Evolutionary conservation across 805 yeast species (phyloP).

Genomic region (Lachancea fermentati): DNA sequence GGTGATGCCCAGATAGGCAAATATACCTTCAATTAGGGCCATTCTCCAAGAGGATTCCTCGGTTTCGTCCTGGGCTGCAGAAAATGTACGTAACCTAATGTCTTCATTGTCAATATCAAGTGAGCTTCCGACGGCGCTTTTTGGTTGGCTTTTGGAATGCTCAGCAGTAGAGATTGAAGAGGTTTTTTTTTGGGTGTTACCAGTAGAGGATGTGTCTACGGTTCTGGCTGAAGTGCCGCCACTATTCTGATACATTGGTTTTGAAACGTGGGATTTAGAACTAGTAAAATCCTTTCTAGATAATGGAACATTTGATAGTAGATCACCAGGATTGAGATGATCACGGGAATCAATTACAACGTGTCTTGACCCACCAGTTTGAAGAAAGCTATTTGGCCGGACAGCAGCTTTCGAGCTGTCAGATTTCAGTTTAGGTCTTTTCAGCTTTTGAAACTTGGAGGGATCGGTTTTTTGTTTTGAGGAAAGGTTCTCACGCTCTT

Average conservation of each 20-base stretch:
- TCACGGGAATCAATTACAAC: constrained; percentile 51
- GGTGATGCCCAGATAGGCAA: constrained; percentile 60
- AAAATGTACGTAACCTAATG: constrained; percentile 16
- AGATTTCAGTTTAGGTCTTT: not conserved
- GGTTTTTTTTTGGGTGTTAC: not conserved
- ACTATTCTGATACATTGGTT: not conserved
- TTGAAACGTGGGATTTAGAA: not conserved
- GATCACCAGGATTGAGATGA: constrained; percentile 74
- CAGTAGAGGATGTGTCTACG: not conserved
- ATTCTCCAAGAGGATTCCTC: constrained; percentile 60
- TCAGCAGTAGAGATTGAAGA: not conserved
- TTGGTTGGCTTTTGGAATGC: constrained; percentile 1
- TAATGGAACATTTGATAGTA: constrained; percentile 74
- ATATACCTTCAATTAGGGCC: constrained; percentile 67
- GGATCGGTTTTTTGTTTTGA: not conserved
- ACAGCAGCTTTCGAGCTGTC: not conserved
- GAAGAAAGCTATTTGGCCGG: constrained; percentile 5
- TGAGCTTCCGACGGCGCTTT: not conserved
- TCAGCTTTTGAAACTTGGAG: not conserved
- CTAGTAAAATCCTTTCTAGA: constrained; percentile 34
- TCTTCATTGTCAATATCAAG: constrained; percentile 2
- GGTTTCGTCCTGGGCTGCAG: constrained; percentile 62
- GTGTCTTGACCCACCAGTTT: constrained; percentile 36
- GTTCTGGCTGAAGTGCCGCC: not conserved
- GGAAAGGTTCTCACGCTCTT: constrained; percentile 15